Evolutionary conservation across 768 basidiomycete genomes (phyloP).

Genomic region (Royoungia palumana): DNA sequence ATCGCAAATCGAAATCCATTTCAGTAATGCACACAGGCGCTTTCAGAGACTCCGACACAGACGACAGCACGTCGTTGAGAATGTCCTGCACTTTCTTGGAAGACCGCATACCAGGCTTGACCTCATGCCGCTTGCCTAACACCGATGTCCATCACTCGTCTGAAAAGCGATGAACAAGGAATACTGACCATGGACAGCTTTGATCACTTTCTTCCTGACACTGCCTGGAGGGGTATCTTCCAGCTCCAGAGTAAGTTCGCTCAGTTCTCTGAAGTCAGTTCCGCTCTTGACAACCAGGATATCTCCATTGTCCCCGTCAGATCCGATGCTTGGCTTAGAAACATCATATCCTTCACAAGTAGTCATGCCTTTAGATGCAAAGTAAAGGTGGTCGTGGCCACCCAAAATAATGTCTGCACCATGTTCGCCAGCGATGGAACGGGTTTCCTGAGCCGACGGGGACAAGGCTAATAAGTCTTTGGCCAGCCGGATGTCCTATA

Average conservation of each 20-base stretch:
- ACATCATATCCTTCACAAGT: constrained; percentile 67
- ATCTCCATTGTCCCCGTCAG: constrained; percentile 69
- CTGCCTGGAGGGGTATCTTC: constrained; percentile 56
- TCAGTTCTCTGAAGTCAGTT: constrained; percentile 85
- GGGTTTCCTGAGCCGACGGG: constrained; percentile 45
- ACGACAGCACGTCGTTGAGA: constrained; percentile 59
- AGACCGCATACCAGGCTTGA: constrained; percentile 55
- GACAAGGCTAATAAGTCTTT: constrained; percentile 61
- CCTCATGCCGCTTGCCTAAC: constrained; percentile 63
- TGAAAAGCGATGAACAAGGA: neutral
- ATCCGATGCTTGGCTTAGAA: constrained; percentile 51
- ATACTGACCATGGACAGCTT: constrained; percentile 51
- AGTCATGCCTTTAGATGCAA: constrained; percentile 59
- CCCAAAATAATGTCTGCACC: constrained; percentile 84
- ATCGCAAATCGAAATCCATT: constrained; percentile 68
- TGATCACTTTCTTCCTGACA: constrained; percentile 63
- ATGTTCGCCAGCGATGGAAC: constrained; percentile 50
- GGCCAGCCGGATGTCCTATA: constrained; percentile 68
- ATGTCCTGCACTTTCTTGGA: constrained; percentile 54
- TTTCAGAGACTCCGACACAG: constrained; percentile 65
- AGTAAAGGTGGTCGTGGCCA: constrained; percentile 88
- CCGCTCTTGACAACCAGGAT: constrained; percentile 81
- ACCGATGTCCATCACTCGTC: neutral
- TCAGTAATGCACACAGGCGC: constrained; percentile 73
- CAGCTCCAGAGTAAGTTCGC: constrained; percentile 67